Evolutionary conservation across 306 rosid species (phyloP).

Genomic region (Rosa persica): DNA sequence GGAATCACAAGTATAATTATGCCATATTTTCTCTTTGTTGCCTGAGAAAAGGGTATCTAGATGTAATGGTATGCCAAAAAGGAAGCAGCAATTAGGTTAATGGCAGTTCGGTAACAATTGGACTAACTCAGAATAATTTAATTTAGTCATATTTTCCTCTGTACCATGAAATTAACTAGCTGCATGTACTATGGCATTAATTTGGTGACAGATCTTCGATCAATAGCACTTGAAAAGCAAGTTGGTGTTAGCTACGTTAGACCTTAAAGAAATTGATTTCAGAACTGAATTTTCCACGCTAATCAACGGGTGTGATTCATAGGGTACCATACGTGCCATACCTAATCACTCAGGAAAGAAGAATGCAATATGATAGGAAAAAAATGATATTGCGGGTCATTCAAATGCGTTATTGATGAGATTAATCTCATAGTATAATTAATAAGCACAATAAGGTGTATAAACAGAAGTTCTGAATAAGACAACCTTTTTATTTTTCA

Average conservation of each 20-base stretch:
- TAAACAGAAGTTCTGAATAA: no score
- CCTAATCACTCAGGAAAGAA: no score
- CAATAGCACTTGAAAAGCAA: background rate
- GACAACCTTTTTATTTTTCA: no score
- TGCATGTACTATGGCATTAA: background rate
- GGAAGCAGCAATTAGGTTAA: constrained; percentile 24
- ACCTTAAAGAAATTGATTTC: background rate
- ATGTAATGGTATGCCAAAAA: constrained; percentile 36
- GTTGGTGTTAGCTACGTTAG: background rate
- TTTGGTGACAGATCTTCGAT: background rate
- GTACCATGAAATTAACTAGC: background rate
- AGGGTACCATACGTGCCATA: no score
- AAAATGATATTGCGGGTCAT: no score
- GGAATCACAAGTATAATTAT: constrained; percentile 4
- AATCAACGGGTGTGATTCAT: no score
- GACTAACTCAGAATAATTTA: background rate
- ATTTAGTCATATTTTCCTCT: background rate
- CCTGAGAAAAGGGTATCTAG: constrained; percentile 30
- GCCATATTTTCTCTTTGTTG: constrained; percentile 24
- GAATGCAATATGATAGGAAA: no score
- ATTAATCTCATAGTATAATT: no score
- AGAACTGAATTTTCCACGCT: background rate
- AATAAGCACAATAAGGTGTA: no score
- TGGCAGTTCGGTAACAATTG: background rate
- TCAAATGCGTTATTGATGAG: no score